Base-by-base conservation (phyloP, 2,329 filamentous ascomycete species). In the Whalleya microplaca region DNA sequence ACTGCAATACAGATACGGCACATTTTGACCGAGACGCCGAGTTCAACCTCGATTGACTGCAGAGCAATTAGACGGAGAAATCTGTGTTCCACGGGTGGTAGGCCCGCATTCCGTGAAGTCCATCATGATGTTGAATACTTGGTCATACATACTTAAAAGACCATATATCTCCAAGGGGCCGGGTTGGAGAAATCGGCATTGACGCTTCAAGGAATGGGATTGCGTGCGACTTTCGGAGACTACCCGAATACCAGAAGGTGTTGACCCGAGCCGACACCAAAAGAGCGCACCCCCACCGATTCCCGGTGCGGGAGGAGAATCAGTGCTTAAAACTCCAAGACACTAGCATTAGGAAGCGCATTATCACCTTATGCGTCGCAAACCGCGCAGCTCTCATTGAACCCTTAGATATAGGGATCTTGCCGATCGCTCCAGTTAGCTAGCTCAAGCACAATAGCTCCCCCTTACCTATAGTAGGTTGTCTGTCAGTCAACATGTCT, bases 401-500 rank as follows among this genome's bases (percentile, higher is more conserved):
- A 9, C n/a, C n/a, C n/a, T n/a, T n/a, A n/a, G n/a, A n/a, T n/a
- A n/a, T n/a, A 27, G 23, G 9, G 23, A 27, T 4, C 4, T 27
- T 9, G 23, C 23, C 23, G 23, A 27, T 27, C 23, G 23, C n/a
- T 27, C 23, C 4, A 27, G 23, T 27, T 27, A 27, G 23, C 23
- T 27, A 27, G 23, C 23, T 9, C 23, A 27, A 27, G 4, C 23
- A 9, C 23, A 27, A 27, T 4, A 27, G n/a, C n/a, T n/a, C n/a
- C n/a, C n/a, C n/a, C n/a, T n/a, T n/a, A n/a, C n/a, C n/a, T n/a
- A n/a, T n/a, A 42, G 16, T 10, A 27, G 23, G 23, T 27, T 9
- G 23, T 4, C 23, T 9, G 23, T 27, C 9, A 67, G 23, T 27
- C 9, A 67, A 63, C 46, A 76, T 77, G 72, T 65, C 75, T 32